Conservation (phyloP, 2,329 filamentous ascomycete species). For the Sclerotiophoma versabilis region DNA sequence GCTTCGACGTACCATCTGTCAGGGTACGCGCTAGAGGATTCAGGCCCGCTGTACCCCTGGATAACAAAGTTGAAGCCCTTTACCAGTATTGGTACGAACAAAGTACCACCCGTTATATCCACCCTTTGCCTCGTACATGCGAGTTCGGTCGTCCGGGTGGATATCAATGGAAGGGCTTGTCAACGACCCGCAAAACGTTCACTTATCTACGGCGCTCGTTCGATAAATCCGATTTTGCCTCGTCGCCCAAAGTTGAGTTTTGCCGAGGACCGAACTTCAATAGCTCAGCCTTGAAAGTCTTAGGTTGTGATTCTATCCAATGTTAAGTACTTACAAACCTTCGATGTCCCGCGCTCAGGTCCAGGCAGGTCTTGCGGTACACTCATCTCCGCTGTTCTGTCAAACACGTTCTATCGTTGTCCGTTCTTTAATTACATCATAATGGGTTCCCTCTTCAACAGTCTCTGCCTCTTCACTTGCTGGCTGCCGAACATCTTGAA, state of each 20-base stretch:
- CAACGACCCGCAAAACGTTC: constrained; percentile 5
- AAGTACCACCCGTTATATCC: not conserved
- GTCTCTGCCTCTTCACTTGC: constrained; percentile 24
- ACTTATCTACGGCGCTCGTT: not conserved
- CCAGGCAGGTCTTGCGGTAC: constrained; percentile 6
- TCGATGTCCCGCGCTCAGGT: not conserved
- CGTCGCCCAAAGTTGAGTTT: not conserved
- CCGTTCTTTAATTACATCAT: constrained; percentile 4
- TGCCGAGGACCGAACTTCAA: constrained; percentile 1
- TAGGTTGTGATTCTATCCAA: not conserved
- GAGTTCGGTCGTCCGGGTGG: not conserved
- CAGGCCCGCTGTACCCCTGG: constrained; percentile 1
- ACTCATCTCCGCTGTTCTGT: constrained; percentile 9
- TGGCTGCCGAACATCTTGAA: constrained; percentile 22
- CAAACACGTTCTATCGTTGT: not conserved
- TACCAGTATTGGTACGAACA: not conserved
- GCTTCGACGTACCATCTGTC: not conserved
- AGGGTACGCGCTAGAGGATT: not conserved
- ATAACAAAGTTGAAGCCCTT: not conserved
- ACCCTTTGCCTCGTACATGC: not conserved
- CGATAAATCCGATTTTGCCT: not conserved
- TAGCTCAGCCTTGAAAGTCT: constrained; percentile 1
- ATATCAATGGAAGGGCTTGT: constrained; percentile 4
- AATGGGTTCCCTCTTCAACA: constrained; percentile 21
- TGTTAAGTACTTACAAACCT: constrained; percentile 6